Conservation (phyloP, 208 protist species). For the Leishmania arabica region DNA sequence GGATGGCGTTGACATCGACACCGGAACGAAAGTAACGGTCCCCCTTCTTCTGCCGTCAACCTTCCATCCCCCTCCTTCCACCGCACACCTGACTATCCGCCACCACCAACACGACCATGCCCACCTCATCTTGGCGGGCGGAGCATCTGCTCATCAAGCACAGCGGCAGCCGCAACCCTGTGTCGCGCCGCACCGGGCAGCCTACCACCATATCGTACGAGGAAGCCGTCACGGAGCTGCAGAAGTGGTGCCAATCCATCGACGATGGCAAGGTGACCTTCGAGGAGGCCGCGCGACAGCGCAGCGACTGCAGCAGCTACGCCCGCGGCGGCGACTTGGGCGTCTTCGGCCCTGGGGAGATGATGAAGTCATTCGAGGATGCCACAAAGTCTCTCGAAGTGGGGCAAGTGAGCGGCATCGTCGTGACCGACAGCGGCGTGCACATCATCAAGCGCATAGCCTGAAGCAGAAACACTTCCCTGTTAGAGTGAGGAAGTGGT, state of each 20-base stretch:
- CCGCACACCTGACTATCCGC: background rate
- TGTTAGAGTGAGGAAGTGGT: background rate
- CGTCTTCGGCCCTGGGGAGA: conserved; percentile 88
- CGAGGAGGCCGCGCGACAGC: conserved; percentile 74
- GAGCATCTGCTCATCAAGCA: conserved; percentile 92
- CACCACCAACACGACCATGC: conserved; percentile 25
- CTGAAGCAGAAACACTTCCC: conserved; percentile 24
- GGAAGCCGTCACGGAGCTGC: conserved; percentile 72
- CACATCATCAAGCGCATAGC: conserved; percentile 92
- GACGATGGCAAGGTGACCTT: conserved; percentile 70
- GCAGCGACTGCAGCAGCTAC: conserved; percentile 92
- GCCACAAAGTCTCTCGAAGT: conserved; percentile 77
- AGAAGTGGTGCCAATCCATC: conserved; percentile 75
- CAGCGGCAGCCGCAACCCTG: conserved; percentile 87
- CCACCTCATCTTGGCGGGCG: conserved; percentile 48
- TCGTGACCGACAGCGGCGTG: conserved; percentile 90
- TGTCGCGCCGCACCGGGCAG: conserved; percentile 80
- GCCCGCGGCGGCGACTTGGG: conserved; percentile 85
- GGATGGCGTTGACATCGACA: background rate
- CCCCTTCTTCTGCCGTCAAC: background rate
- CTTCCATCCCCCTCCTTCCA: background rate
- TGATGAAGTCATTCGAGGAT: conserved; percentile 95
- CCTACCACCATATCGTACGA: conserved; percentile 75
- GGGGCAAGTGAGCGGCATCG: conserved; percentile 84
- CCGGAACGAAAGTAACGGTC: too few species aligned